Conservation (phyloP, 179 eudicot genomes). For the Silene vulgaris region DNA sequence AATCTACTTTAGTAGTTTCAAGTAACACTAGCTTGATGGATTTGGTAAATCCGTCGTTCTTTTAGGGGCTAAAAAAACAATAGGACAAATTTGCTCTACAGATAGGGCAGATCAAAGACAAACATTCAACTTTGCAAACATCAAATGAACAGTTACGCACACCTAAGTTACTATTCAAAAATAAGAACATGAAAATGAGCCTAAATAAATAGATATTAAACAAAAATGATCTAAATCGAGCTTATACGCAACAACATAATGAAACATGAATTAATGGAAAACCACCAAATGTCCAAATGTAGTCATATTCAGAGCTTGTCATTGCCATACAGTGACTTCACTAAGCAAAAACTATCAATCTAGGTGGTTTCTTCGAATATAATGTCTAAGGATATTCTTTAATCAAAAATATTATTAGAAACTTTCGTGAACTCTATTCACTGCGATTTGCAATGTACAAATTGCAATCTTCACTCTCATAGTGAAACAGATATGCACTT, state of each 20-base stretch:
- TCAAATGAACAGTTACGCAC: no score
- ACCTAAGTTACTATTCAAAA: no score
- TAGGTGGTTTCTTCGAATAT: background rate
- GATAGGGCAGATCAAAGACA: background rate
- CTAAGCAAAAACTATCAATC: background rate
- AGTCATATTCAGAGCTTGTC: background rate
- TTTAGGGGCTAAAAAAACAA: background rate
- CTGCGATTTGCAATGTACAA: background rate
- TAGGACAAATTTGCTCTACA: background rate
- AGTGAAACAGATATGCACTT: background rate
- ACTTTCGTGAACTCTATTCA: background rate
- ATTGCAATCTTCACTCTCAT: background rate
- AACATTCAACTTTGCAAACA: background rate
- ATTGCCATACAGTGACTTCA: background rate
- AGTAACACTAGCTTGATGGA: background rate
- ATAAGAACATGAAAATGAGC: no score
- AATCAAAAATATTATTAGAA: background rate
- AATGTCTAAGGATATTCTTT: background rate
- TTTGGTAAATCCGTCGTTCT: background rate
- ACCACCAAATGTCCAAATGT: background rate
- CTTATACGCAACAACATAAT: background rate
- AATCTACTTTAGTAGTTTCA: background rate
- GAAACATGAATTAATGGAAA: background rate
- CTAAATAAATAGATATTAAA: background rate
- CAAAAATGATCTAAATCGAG: background rate